phyloP scores from a whole-genome alignment of 768 basidiomycete species.

The Pleurotus citrinopileatus region DNA sequence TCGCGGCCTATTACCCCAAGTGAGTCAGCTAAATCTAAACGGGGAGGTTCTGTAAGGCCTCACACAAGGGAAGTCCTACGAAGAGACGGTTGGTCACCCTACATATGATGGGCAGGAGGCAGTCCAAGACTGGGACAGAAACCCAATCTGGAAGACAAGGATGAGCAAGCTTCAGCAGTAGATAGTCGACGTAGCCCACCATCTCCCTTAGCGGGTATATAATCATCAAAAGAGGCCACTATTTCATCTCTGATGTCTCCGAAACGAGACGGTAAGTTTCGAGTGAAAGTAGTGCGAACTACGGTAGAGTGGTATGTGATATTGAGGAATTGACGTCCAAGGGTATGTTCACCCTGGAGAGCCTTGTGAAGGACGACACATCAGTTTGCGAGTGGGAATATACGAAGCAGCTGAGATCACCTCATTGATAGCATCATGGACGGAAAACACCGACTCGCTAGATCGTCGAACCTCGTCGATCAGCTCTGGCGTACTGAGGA shows the following conservation, averaged over 20 bases:
- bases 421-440: background rate
- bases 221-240: background rate
- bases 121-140: background rate
- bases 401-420: background rate
- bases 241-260: background rate
- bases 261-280: background rate
- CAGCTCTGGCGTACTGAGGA: background rate
- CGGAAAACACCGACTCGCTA: background rate
- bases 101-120: background rate
- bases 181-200: background rate
- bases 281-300: background rate
- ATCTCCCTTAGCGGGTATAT: background rate
- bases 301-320: background rate
- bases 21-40: background rate
- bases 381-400: background rate
- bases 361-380: background rate
- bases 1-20: background rate
- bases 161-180: background rate
- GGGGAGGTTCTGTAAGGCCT: background rate
- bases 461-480: background rate
- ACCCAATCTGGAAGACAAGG: background rate
- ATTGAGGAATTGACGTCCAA: background rate
- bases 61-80: conserved; percentile 10
- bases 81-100: background rate
- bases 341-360: background rate